A percentile compares a stretch with the other conserved stretches of the same genome.
Evolutionary conservation across 2,329 filamentous ascomycete genomes (phyloP).

Genomic region (Chaetomium sp.): DNA sequence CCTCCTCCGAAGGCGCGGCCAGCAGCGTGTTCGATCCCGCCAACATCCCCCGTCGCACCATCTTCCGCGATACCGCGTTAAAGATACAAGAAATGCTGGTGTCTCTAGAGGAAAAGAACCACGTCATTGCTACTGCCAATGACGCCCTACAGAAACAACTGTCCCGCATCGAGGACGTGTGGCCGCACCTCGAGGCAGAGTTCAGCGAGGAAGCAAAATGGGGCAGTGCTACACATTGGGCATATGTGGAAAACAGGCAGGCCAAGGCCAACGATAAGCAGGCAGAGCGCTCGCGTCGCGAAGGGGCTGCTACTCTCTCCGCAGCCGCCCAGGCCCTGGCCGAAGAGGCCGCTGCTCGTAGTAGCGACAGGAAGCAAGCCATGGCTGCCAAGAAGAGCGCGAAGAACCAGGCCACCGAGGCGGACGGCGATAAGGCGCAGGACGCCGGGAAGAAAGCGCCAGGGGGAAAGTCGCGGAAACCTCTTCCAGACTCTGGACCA

Average conservation of each 20-base stretch:
- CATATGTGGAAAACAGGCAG: slow-evolving; percentile 82
- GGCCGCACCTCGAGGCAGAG: slow-evolving; percentile 82
- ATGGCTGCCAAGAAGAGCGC: slow-evolving; percentile 74
- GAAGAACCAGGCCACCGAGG: slow-evolving; percentile 72
- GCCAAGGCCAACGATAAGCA: slow-evolving; percentile 60
- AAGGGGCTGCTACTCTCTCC: slow-evolving; percentile 76
- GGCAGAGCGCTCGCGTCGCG: slow-evolving; percentile 74
- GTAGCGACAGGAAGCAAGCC: slow-evolving; percentile 82
- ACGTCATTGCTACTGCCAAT: slow-evolving; percentile 90
- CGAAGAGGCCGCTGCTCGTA: slow-evolving; percentile 80
- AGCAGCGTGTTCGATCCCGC: slow-evolving; percentile 54
- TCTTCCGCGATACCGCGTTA: slow-evolving; percentile 76
- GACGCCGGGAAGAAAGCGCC: slow-evolving; percentile 60
- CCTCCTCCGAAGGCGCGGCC: slow-evolving; percentile 47
- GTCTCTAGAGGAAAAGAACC: slow-evolving; percentile 95
- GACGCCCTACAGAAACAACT: slow-evolving; percentile 86
- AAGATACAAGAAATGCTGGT: slow-evolving; percentile 83
- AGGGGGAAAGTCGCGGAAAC: slow-evolving; percentile 65
- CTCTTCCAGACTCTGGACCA: slow-evolving; percentile 43
- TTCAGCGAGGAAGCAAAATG: slow-evolving; percentile 93
- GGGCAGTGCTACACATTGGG: slow-evolving; percentile 92
- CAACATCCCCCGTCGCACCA: slow-evolving; percentile 67
- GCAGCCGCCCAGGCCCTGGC: slow-evolving; percentile 76
- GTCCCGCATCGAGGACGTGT: slow-evolving; percentile 80
- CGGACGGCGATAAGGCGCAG: slow-evolving; percentile 54